A percentile compares a stretch with the other conserved stretches of the same genome.
These are phyloP conservation scores for Colletotrichum chrysophilum DNA, from an alignment of 2,329 filamentous ascomycete genomes.

Conservation along the genomic window DNA sequence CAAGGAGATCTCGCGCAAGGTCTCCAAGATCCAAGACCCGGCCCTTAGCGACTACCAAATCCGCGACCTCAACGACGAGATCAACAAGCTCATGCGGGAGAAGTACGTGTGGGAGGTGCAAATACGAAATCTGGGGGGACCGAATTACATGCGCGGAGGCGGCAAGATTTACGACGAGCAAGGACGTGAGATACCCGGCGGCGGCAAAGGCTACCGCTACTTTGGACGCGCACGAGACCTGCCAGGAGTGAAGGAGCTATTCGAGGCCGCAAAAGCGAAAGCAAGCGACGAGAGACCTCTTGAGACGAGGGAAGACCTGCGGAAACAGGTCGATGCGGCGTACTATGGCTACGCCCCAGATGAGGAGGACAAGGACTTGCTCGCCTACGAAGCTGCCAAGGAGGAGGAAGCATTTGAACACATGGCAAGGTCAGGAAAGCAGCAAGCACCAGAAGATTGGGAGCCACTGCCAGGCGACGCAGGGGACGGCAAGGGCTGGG, in stretches of 20 bases:
- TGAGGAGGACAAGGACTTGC: slow-evolving; percentile 83
- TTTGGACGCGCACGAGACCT: slow-evolving; percentile 90
- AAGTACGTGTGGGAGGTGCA: slow-evolving; percentile 99
- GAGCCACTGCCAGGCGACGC: slow-evolving; percentile 85
- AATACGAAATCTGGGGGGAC: slow-evolving; percentile 93
- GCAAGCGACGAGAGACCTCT: slow-evolving; percentile 65
- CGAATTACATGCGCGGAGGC: slow-evolving; percentile 88
- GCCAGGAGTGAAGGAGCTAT: slow-evolving; percentile 95
- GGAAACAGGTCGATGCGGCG: slow-evolving; percentile 83
- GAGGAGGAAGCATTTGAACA: slow-evolving; percentile 81
- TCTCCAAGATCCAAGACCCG: slow-evolving; percentile 91
- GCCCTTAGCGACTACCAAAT: slow-evolving; percentile 96
- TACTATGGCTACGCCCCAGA: slow-evolving; percentile 96
- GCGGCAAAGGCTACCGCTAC: slow-evolving; percentile 91
- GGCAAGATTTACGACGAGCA: slow-evolving; percentile 76
- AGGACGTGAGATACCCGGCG: slow-evolving; percentile 72
- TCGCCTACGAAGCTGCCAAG: slow-evolving; percentile 82
- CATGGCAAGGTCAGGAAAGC: slow-evolving; percentile 62
- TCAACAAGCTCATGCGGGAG: slow-evolving; percentile 98
- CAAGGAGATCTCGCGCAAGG: slow-evolving; percentile 96
- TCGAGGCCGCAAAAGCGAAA: slow-evolving; percentile 72
- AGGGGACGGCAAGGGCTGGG: slow-evolving; percentile 84
- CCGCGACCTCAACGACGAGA: slow-evolving; percentile 97
- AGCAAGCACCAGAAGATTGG: slow-evolving; percentile 73
- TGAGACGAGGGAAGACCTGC: slow-evolving; percentile 72